phyloP scores from a whole-genome alignment of 129 eudicot species.

The Chrysanthemum lavandulifolium region DNA sequence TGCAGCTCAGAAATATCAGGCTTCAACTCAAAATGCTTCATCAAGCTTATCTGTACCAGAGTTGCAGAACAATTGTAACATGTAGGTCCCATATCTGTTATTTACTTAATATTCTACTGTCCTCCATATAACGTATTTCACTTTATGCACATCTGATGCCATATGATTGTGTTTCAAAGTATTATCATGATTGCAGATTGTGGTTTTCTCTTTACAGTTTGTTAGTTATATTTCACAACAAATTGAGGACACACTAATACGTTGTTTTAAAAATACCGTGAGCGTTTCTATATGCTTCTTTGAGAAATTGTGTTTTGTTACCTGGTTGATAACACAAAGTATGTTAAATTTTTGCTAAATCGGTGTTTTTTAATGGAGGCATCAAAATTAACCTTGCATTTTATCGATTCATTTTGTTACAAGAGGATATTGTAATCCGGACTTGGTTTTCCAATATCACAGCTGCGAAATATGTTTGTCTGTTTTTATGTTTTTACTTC shows the following conservation, averaged over 20 bases:
- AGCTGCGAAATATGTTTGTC: background rate
- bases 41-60: conserved; percentile 77
- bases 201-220: background rate
- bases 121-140: background rate
- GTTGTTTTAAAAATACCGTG: background rate
- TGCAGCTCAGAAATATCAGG: conserved; percentile 95
- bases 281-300: background rate
- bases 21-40: conserved; percentile 76
- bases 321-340: background rate
- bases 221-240: background rate
- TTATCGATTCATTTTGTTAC: background rate
- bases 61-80: conserved; percentile 88
- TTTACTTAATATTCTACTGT: background rate
- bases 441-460: background rate
- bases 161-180: background rate
- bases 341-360: background rate
- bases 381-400: background rate
- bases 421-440: background rate
- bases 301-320: background rate
- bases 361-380: background rate
- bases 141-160: background rate
- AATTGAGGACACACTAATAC: background rate
- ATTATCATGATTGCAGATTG: background rate
- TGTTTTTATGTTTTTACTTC: background rate
- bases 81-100: conserved; percentile 44